These are phyloP conservation scores for Fusarium scirpi DNA, from an alignment of 2,329 filamentous ascomycete species.

Conservation along the genomic window DNA sequence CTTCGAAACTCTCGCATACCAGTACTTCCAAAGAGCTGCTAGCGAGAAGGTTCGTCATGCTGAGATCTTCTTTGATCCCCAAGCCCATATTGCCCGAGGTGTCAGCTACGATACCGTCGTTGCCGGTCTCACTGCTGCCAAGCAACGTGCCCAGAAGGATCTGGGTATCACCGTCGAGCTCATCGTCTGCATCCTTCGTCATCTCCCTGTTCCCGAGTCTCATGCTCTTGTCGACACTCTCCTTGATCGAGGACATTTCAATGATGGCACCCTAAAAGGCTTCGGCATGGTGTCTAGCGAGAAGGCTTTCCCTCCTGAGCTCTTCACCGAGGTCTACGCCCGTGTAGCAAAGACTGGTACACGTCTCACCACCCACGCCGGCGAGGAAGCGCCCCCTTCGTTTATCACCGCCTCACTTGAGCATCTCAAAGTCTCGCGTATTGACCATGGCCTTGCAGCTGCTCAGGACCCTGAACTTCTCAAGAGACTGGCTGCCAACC, in stretches of 20 bases:
- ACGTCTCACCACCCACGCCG: slow-evolving; percentile 77
- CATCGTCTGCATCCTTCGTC: slow-evolving; percentile 79
- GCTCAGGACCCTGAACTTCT: slow-evolving; percentile 70
- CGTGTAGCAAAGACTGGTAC: slow-evolving; percentile 62
- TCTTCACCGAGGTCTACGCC: slow-evolving; percentile 72
- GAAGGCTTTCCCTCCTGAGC: slow-evolving; percentile 65
- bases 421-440: slow-evolving; percentile 70
- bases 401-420: slow-evolving; percentile 76
- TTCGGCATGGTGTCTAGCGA: slow-evolving; percentile 78
- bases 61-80: slow-evolving; percentile 85
- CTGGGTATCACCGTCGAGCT: slow-evolving; percentile 73
- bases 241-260: slow-evolving; percentile 57
- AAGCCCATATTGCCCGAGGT: slow-evolving; percentile 75
- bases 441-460: slow-evolving; percentile 80
- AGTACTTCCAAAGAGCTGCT: slow-evolving; percentile 75
- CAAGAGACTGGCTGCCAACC: slow-evolving; percentile 65
- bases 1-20: slow-evolving; percentile 78
- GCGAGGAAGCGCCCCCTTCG: slow-evolving; percentile 77
- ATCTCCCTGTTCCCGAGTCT: slow-evolving; percentile 72
- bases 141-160: slow-evolving; percentile 69
- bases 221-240: slow-evolving; percentile 52
- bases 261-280: slow-evolving; percentile 66
- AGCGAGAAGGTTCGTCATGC: slow-evolving; percentile 76
- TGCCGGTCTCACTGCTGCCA: slow-evolving; percentile 70
- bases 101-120: slow-evolving; percentile 74